These are phyloP conservation scores for Globisporangium megalacanthum DNA, from an alignment of 352 stramenopile species.

Conservation along the genomic window DNA sequence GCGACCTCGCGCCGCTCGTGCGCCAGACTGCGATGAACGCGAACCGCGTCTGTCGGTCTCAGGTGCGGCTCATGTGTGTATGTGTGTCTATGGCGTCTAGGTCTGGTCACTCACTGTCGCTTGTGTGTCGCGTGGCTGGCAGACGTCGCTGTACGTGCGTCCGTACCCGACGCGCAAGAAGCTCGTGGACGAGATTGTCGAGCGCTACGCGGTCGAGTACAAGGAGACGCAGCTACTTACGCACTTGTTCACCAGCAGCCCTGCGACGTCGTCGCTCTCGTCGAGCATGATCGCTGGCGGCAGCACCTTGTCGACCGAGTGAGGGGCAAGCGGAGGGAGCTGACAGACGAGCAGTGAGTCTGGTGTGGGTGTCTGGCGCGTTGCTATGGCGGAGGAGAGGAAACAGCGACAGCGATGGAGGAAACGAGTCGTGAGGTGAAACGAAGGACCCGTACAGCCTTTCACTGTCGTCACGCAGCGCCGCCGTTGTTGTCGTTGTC, in stretches of 20 bases:
- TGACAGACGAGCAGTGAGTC: too few species aligned
- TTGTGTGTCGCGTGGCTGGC: conserved; percentile 1
- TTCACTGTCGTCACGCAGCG: too few species aligned
- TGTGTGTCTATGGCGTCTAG: conserved; percentile 2
- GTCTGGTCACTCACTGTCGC: neutral
- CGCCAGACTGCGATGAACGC: conserved; percentile 87
- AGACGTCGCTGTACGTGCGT: conserved; percentile 80
- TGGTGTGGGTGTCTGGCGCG: too few species aligned
- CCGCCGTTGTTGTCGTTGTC: too few species aligned
- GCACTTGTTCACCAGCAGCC: conserved; percentile 56
- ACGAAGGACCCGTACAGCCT: too few species aligned
- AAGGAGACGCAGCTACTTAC: conserved; percentile 80
- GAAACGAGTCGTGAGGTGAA: too few species aligned
- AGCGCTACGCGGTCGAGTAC: conserved; percentile 82
- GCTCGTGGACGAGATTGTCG: conserved; percentile 84
- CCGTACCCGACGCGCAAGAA: conserved; percentile 86
- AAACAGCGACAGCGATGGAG: too few species aligned
- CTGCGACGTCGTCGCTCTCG: neutral
- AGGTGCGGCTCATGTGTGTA: conserved; percentile 28
- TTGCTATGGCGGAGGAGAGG: too few species aligned
- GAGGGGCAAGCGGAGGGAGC: neutral
- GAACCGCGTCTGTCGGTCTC: conserved; percentile 79
- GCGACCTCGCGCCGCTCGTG: conserved; percentile 63
- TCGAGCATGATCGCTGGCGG: conserved; percentile 1
- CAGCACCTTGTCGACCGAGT: neutral